phyloP scores from a whole-genome alignment of 345 rosid species.

The Acer negundo region DNA sequence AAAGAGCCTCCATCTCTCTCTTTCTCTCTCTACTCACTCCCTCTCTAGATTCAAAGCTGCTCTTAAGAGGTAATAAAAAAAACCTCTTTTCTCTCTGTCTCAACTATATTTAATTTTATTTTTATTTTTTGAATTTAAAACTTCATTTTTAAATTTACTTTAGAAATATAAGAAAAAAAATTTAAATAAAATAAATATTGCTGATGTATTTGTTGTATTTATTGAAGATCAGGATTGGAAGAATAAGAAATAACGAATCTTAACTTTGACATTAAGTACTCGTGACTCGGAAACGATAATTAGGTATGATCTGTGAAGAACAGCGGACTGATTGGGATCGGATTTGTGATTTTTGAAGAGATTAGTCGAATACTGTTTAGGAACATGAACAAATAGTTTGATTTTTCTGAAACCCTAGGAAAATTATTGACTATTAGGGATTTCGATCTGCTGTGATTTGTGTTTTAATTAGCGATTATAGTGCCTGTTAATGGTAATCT shows the following conservation, averaged over 20 bases:
- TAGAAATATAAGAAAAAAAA: background rate
- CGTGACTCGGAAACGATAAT: constrained; percentile 5
- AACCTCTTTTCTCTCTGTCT: background rate
- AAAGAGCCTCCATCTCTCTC: constrained; percentile 19
- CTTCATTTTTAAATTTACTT: constrained; percentile 7
- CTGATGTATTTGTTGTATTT: background rate
- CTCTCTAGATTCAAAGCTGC: constrained; percentile 29
- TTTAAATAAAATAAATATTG: background rate
- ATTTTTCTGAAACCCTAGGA: constrained; percentile 27
- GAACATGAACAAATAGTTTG: background rate
- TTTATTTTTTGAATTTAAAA: constrained; percentile 3
- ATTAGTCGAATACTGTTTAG: background rate
- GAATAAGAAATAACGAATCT: constrained; percentile 7
- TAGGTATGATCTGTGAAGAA: constrained; percentile 12
- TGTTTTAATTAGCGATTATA: constrained; percentile 9
- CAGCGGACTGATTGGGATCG: constrained; percentile 1
- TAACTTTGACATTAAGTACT: background rate
- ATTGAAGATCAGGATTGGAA: constrained; percentile 10
- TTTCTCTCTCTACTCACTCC: constrained; percentile 15
- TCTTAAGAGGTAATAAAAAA: constrained; percentile 34
- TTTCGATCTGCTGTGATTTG: constrained; percentile 28
- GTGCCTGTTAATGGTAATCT: constrained; percentile 12
- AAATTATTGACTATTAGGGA: background rate
- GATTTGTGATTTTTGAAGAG: constrained; percentile 6
- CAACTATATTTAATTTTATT: constrained; percentile 12